Evolutionary conservation across 2,329 filamentous ascomycete species (phyloP).

Genomic region (Lachnellula hyalina): DNA sequence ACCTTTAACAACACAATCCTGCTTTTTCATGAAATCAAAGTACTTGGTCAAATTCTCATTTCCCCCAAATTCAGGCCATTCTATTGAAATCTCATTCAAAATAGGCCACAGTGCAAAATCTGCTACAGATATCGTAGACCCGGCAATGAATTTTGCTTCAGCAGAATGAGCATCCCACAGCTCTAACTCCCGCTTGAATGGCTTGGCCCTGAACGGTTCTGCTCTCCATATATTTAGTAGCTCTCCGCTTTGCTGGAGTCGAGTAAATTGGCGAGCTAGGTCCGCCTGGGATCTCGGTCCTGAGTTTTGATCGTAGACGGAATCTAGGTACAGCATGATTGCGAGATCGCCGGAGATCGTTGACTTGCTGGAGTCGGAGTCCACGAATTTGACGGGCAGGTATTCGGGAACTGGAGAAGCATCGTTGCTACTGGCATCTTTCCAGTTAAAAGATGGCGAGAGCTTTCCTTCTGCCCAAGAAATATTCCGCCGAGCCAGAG

Average conservation of each 20-base stretch:
- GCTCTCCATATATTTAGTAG: constrained; percentile 23
- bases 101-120: constrained; percentile 57
- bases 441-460: constrained; percentile 28
- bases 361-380: constrained; percentile 47
- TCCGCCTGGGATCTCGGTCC: constrained; percentile 15
- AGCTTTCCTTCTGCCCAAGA: constrained; percentile 29
- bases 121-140: constrained; percentile 37
- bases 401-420: constrained; percentile 16
- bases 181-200: constrained; percentile 28
- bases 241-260: constrained; percentile 19
- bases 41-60: constrained; percentile 29
- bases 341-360: constrained; percentile 45
- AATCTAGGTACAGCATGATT: constrained; percentile 57
- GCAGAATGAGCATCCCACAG: constrained; percentile 18
- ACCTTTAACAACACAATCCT: constrained; percentile 14
- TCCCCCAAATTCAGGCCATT: constrained; percentile 28
- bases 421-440: constrained; percentile 21
- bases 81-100: constrained; percentile 40
- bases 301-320: constrained; percentile 37
- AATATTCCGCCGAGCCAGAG: constrained; percentile 45
- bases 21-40: constrained; percentile 15
- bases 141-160: constrained; percentile 40
- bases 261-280: constrained; percentile 23
- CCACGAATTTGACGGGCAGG: constrained; percentile 44
- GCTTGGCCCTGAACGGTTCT: constrained; percentile 17